Evolutionary conservation across 148 eudicot species (phyloP).

Genomic region (Nepenthes gracilis): DNA sequence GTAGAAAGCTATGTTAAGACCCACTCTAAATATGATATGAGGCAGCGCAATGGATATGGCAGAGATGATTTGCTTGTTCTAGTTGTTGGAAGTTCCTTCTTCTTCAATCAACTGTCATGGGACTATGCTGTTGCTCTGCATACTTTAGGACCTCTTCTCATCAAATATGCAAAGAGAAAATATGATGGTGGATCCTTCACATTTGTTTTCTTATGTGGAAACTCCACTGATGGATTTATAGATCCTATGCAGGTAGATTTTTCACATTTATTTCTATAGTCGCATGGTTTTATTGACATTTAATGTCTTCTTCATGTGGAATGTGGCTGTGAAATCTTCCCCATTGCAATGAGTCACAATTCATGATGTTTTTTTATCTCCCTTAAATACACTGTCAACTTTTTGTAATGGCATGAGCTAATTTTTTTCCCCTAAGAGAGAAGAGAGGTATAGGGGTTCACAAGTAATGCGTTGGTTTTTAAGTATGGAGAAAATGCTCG

Average conservation of each 20-base stretch:
- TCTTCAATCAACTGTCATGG: constrained; percentile 77
- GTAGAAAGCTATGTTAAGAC: constrained; percentile 68
- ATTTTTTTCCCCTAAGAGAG: no score
- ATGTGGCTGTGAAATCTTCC: no score
- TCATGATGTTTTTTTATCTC: no score
- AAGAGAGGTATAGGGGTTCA: no score
- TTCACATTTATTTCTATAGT: not conserved
- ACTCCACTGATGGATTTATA: constrained; percentile 50
- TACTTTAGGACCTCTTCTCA: constrained; percentile 69
- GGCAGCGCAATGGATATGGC: constrained; percentile 44
- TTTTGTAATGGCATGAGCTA: no score
- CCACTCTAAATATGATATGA: constrained; percentile 52
- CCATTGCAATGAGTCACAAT: no score
- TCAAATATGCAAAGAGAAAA: constrained; percentile 55
- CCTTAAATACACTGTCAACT: no score
- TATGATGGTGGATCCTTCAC: constrained; percentile 35
- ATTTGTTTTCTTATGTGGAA: constrained; percentile 69
- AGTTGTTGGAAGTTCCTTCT: constrained; percentile 75
- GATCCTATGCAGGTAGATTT: constrained; percentile 67
- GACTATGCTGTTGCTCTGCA: constrained; percentile 82
- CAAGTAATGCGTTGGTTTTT: no score
- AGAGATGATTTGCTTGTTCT: constrained; percentile 69
- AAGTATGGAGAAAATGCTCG: no score
- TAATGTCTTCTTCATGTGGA: not conserved
- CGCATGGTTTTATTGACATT: not conserved